These are phyloP conservation scores for Steccherinum ochraceum DNA, from an alignment of 768 basidiomycete genomes.

Conservation along the genomic window DNA sequence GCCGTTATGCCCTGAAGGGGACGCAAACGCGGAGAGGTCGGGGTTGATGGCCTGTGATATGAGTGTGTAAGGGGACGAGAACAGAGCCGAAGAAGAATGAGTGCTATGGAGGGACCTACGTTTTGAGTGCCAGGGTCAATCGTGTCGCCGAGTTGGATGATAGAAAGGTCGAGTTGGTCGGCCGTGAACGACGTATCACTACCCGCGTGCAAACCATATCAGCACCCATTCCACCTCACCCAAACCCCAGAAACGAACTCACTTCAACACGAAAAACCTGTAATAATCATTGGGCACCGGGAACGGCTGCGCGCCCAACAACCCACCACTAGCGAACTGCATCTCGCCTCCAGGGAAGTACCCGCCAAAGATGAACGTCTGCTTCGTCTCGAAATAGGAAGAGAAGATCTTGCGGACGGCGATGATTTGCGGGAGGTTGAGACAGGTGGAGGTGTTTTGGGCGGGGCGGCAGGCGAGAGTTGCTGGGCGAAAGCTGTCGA, in stretches of 20 bases:
- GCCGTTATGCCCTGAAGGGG: constrained; percentile 16
- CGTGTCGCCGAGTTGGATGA: constrained; percentile 11
- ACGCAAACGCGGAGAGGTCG: constrained; percentile 17
- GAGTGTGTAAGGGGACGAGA: neutral
- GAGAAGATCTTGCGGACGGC: constrained; percentile 22
- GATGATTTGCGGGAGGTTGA: constrained; percentile 20
- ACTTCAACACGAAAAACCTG: constrained; percentile 18
- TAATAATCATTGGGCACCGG: constrained; percentile 9
- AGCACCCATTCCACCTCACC: too few relatives aligned
- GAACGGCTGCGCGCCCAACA: constrained; percentile 13
- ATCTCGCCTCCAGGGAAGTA: constrained; percentile 25
- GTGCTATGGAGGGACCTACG: constrained; percentile 1
- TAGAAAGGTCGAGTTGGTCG: constrained; percentile 12
- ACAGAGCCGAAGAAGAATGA: neutral
- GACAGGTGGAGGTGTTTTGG: constrained; percentile 19
- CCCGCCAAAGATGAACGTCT: constrained; percentile 18
- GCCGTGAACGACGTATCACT: constrained; percentile 18
- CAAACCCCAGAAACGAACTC: neutral
- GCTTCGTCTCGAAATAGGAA: constrained; percentile 20
- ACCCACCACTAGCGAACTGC: constrained; percentile 8
- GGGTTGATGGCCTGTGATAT: constrained; percentile 16
- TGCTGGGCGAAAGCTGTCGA: constrained; percentile 22
- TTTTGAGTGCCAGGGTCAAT: constrained; percentile 18
- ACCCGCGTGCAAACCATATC: neutral
- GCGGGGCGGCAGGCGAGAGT: constrained; percentile 21